A percentile compares a stretch with the other conserved stretches of the same genome.
Conservation (phyloP, 176 grass and related monocot genomes). For the Thalia dealbata region DNA sequence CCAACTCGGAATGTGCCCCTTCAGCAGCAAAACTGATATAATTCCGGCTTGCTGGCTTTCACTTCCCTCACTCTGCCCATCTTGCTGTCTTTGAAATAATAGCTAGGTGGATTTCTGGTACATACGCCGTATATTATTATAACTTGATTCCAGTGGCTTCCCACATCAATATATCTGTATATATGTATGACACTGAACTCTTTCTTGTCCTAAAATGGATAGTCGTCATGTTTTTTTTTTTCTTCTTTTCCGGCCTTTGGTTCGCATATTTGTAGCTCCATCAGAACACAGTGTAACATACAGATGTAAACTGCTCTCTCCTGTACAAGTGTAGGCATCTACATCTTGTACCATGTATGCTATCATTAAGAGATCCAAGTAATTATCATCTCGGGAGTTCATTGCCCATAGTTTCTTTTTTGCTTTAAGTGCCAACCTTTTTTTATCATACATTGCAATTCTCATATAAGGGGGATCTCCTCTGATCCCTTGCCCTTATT, state of each 20-base stretch:
- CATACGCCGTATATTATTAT: background rate
- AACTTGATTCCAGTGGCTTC: constrained; percentile 3
- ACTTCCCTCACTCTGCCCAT: too few relatives aligned
- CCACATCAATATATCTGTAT: constrained; percentile 2
- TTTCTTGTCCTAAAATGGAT: background rate
- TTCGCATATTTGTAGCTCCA: background rate
- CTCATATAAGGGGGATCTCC: too few relatives aligned
- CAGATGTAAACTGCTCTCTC: constrained; percentile 1
- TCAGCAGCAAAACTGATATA: background rate
- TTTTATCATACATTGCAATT: too few relatives aligned
- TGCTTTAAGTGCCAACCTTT: too few relatives aligned
- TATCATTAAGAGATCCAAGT: background rate
- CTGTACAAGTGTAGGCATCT: background rate
- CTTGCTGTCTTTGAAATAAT: background rate
- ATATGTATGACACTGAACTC: background rate
- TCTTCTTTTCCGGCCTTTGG: background rate
- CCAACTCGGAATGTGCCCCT: background rate
- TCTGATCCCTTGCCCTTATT: too few relatives aligned
- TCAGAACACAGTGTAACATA: constrained; percentile 2
- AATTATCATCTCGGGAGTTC: background rate
- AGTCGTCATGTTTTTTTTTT: background rate
- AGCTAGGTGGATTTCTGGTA: background rate
- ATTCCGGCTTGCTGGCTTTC: too few relatives aligned
- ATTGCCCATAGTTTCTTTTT: too few relatives aligned
- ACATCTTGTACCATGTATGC: background rate